A percentile compares a stretch with the other conserved stretches of the same genome.
Evolutionary conservation across 176 grass and related monocot genomes (phyloP).

Genomic region (Tillandsia fasciculata): DNA sequence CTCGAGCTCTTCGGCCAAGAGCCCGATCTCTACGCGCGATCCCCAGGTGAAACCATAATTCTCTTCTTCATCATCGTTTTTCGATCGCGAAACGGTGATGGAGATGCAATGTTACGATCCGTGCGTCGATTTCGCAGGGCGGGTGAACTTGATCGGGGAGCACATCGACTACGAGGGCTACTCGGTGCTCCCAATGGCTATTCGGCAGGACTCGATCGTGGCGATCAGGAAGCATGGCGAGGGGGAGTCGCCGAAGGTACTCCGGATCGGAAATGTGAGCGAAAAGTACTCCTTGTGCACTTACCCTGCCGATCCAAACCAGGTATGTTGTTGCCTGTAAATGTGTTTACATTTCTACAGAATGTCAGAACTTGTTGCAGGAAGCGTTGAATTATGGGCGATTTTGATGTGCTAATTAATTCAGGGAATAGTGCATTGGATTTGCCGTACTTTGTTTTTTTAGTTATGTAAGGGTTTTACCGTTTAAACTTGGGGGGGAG

Average conservation of each 20-base stretch:
- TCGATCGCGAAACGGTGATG: not conserved
- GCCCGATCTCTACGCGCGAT: slow-evolving; percentile 65
- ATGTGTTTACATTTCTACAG: not conserved
- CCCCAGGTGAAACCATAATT: slow-evolving; percentile 40
- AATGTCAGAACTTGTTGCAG: not conserved
- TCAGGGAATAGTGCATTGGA: too few species aligned
- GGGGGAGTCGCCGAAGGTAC: slow-evolving; percentile 23
- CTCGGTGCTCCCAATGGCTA: slow-evolving; percentile 97
- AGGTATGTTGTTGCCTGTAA: slow-evolving; percentile 20
- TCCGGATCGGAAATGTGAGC: slow-evolving; percentile 81
- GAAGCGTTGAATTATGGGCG: too few species aligned
- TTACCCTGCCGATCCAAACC: slow-evolving; percentile 73
- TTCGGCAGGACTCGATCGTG: slow-evolving; percentile 93
- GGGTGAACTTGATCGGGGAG: slow-evolving; percentile 96
- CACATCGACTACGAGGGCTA: slow-evolving; percentile 98
- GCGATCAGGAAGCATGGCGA: slow-evolving; percentile 53
- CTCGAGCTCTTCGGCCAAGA: slow-evolving; percentile 33
- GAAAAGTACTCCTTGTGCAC: slow-evolving; percentile 70
- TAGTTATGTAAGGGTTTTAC: too few species aligned
- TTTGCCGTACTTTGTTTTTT: too few species aligned
- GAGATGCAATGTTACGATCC: not conserved
- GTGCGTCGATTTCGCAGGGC: slow-evolving; percentile 33
- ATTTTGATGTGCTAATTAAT: too few species aligned
- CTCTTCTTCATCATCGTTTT: not conserved
- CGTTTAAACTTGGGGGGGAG: too few species aligned